Evolutionary conservation across 1,139 yeast genomes (phyloP).

Genomic region (Yamadazyma pseudoaaseri): DNA sequence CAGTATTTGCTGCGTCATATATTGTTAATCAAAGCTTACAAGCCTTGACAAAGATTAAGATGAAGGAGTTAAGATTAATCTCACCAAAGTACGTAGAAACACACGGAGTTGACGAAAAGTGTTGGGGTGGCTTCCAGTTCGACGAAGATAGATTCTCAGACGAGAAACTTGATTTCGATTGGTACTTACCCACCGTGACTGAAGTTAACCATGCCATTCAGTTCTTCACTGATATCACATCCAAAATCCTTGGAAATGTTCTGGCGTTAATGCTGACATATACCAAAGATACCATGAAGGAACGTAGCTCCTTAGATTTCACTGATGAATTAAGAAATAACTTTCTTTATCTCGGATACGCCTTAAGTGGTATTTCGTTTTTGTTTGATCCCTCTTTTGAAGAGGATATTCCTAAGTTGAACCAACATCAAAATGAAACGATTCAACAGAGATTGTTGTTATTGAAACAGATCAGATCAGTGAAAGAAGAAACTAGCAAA

Average conservation of each 20-base stretch:
- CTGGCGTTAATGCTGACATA: constrained; percentile 34
- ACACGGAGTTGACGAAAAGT: constrained; percentile 43
- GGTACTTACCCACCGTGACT: constrained; percentile 68
- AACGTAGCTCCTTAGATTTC: constrained; percentile 20
- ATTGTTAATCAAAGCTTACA: constrained; percentile 67
- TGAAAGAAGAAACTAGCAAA: constrained; percentile 22
- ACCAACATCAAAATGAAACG: constrained; percentile 31
- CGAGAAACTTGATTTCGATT: constrained; percentile 54
- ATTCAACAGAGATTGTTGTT: constrained; percentile 34
- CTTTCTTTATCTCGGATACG: constrained; percentile 56
- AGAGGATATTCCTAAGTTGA: constrained; percentile 43
- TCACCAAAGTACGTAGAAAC: constrained; percentile 33
- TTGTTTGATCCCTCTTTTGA: constrained; percentile 69
- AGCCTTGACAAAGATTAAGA: constrained; percentile 59
- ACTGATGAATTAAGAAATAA: constrained; percentile 55
- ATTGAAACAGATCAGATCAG: constrained; percentile 31
- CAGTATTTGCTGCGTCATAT: constrained; percentile 43
- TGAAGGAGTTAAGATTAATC: constrained; percentile 55
- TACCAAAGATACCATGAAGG: constrained; percentile 18
- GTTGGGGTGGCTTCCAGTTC: constrained; percentile 77
- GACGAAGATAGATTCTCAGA: constrained; percentile 35
- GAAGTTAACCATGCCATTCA: constrained; percentile 65
- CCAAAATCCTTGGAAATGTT: constrained; percentile 42
- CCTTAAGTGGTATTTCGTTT: constrained; percentile 72
- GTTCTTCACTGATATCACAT: constrained; percentile 52